Percentiles rank a stretch among this genome's conserved stretches.
Evolutionary conservation across 257 asterid genomes (phyloP).

Genomic region (Solanum megistacrolobum): DNA sequence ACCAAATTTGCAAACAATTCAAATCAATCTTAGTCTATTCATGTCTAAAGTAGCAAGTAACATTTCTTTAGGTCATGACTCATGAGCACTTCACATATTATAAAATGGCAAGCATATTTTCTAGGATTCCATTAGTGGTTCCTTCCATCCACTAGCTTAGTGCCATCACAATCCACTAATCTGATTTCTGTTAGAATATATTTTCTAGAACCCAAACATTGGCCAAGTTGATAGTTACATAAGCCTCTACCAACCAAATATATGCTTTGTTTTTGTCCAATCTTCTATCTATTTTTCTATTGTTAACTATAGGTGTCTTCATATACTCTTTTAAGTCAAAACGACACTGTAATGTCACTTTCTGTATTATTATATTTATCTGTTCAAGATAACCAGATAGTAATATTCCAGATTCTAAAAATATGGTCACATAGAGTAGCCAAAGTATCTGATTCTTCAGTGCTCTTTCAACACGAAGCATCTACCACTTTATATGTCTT

Average conservation of each 20-base stretch:
- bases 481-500: neutral
- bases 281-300: neutral
- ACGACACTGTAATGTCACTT: neutral
- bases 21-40: neutral
- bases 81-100: neutral
- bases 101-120: neutral
- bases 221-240: neutral
- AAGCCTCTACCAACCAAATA: neutral
- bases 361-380: neutral
- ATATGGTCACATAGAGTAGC: neutral
- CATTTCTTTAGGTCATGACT: neutral
- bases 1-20: neutral
- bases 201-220: neutral
- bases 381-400: neutral
- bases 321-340: neutral
- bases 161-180: slow-evolving; percentile 1
- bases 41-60: neutral
- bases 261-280: slow-evolving; percentile 6
- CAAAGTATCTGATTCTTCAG: neutral
- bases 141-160: slow-evolving; percentile 20
- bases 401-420: neutral
- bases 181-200: neutral
- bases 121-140: slow-evolving; percentile 24
- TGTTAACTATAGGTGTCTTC: neutral
- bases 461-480: neutral